These are phyloP conservation scores for Xylariaceae sp. DNA, from an alignment of 2,329 filamentous ascomycete species.

Conservation along the genomic window DNA sequence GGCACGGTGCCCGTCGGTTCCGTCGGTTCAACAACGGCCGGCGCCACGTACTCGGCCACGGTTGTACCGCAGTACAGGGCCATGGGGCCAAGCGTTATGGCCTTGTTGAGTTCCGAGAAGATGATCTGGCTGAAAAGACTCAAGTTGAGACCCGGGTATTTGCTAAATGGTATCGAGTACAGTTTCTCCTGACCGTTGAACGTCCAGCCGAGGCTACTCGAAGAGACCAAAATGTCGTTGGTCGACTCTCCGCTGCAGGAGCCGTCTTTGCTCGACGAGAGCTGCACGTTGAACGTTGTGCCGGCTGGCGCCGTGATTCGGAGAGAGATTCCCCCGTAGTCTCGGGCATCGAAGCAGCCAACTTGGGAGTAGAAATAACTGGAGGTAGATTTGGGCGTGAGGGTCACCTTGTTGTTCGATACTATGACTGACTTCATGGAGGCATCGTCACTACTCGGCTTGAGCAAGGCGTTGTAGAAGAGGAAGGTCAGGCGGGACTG, in stretches of 20 bases:
- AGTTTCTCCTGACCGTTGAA: conserved; percentile 56
- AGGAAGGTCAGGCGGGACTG: conserved; percentile 58
- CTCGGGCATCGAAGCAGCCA: conserved; percentile 47
- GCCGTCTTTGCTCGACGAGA: conserved; percentile 40
- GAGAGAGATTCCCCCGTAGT: conserved; percentile 52
- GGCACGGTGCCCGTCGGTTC: conserved; percentile 44
- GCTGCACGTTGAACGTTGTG: conserved; percentile 46
- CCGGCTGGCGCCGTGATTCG: conserved; percentile 49
- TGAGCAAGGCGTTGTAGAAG: conserved; percentile 53
- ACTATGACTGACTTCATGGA: conserved; percentile 53
- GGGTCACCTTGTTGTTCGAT: conserved; percentile 45
- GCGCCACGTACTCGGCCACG: conserved; percentile 44
- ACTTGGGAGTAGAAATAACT: conserved; percentile 55
- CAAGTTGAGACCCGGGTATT: conserved; percentile 45
- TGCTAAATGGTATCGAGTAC: conserved; percentile 53
- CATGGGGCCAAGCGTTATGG: conserved; percentile 51
- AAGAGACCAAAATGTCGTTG: conserved; percentile 38
- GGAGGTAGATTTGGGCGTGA: conserved; percentile 42
- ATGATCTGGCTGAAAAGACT: conserved; percentile 49
- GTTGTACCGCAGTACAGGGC: conserved; percentile 53
- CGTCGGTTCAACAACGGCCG: conserved; percentile 36
- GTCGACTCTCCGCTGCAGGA: conserved; percentile 38
- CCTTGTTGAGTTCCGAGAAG: conserved; percentile 41
- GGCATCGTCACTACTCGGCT: conserved; percentile 51
- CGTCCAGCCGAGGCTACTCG: conserved; percentile 50